A percentile compares a stretch with the other conserved stretches of the same genome.
phyloP scores from a whole-genome alignment of 371 early-diverging fungal genomes.

The Mortierella sp. region DNA sequence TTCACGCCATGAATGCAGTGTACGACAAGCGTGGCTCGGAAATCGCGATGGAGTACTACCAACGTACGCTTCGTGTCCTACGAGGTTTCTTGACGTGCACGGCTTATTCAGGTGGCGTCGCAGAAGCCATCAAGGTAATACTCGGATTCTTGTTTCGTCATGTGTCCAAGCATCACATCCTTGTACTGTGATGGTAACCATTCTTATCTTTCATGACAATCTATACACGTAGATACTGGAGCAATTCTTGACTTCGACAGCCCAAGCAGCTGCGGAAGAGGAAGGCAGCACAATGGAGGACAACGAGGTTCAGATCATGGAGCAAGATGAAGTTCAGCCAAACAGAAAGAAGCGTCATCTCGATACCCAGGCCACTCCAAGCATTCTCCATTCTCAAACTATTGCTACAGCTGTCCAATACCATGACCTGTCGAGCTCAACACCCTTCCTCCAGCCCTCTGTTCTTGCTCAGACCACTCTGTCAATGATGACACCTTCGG shows the following conservation, averaged over 20 bases:
- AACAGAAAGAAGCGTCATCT: constrained; percentile 46
- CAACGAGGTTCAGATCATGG: neutral
- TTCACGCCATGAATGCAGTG: constrained; percentile 53
- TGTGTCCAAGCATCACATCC: too few relatives aligned
- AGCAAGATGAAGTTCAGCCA: constrained; percentile 18
- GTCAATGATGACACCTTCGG: constrained; percentile 32
- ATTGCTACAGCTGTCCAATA: constrained; percentile 10
- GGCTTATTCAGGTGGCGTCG: constrained; percentile 43
- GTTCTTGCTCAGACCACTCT: constrained; percentile 28
- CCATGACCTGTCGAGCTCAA: neutral
- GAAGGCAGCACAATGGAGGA: constrained; percentile 9
- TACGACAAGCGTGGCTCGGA: constrained; percentile 50
- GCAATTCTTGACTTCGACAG: constrained; percentile 40
- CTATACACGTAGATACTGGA: constrained; percentile 28
- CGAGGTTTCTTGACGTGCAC: constrained; percentile 27
- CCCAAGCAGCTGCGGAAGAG: constrained; percentile 32
- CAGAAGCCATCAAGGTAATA: constrained; percentile 50
- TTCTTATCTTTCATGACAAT: neutral
- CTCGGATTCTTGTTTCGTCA: constrained; percentile 8
- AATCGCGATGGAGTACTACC: constrained; percentile 50
- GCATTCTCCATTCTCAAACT: neutral
- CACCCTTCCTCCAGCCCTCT: neutral
- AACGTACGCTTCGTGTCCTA: constrained; percentile 37
- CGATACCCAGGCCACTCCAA: constrained; percentile 2
- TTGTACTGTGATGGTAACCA: too few relatives aligned